Conservation (phyloP, 371 early-diverging fungal species). For the Apophysomyces elegans region DNA sequence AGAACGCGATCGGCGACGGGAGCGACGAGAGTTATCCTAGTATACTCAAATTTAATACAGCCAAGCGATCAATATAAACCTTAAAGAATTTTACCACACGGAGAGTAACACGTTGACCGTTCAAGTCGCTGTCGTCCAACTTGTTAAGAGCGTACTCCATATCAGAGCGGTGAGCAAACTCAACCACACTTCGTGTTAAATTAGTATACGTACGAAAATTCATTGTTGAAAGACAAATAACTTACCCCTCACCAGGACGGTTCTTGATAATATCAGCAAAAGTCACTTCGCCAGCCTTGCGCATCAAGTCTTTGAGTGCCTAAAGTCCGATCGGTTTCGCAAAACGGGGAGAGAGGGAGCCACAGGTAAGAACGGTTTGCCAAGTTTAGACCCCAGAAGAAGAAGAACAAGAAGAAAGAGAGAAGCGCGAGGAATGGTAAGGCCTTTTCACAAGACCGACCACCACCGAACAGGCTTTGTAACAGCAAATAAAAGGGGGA, state of each 20-base stretch:
- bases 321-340: constrained; percentile 36
- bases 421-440: constrained; percentile 19
- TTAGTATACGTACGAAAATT: constrained; percentile 3
- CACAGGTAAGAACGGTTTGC: constrained; percentile 25
- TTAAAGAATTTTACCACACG: constrained; percentile 65
- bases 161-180: constrained; percentile 81
- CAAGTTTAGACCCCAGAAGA: constrained; percentile 13
- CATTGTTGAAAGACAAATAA: neutral
- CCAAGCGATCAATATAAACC: constrained; percentile 2
- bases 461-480: constrained; percentile 14
- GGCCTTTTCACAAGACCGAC: neutral
- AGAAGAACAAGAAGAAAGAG: constrained; percentile 13
- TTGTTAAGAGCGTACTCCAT: constrained; percentile 86
- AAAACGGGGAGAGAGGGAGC: constrained; percentile 20
- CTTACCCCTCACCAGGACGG: constrained; percentile 87
- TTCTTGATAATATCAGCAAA: constrained; percentile 89
- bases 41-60: constrained; percentile 24
- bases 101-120: constrained; percentile 78
- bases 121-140: constrained; percentile 86
- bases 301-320: constrained; percentile 97
- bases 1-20: constrained; percentile 39
- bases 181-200: constrained; percentile 73
- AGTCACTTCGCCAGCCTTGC: constrained; percentile 93
- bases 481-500: constrained; percentile 15
- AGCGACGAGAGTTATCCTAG: constrained; percentile 48